A percentile compares a stretch with the other conserved stretches of the same genome.
Conservation (phyloP, 495 filamentous ascomycete species). For the Aspergillus haitiensis region DNA sequence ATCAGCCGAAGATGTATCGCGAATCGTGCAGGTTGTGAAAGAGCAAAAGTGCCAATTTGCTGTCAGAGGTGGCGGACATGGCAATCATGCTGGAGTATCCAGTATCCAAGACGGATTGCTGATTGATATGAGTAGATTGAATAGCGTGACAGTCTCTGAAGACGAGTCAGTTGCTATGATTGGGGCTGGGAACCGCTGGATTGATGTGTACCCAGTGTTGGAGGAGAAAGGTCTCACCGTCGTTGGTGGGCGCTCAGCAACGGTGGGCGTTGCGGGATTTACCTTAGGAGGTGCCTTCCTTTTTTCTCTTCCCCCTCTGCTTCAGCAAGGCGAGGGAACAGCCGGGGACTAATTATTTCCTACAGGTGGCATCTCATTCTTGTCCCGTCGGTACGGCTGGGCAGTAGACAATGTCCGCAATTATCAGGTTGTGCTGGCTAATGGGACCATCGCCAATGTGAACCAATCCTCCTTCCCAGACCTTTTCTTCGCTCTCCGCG, state of each 20-base stretch:
- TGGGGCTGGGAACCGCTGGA: background rate
- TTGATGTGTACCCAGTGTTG: background rate
- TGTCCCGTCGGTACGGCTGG: slow-evolving; percentile 4
- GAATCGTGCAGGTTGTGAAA: background rate
- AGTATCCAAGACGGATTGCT: slow-evolving; percentile 3
- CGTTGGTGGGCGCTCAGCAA: slow-evolving; percentile 1
- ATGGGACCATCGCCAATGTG: background rate
- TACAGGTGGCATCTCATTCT: background rate
- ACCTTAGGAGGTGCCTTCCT: slow-evolving; percentile 4
- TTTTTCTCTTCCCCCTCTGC: background rate
- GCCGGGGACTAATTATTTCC: too few species aligned
- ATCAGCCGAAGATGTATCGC: background rate
- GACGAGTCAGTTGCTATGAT: background rate
- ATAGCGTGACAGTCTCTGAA: background rate
- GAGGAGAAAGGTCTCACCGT: slow-evolving; percentile 2
- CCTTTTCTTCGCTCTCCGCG: slow-evolving; percentile 1
- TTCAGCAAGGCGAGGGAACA: too few species aligned
- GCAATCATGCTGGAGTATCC: slow-evolving; percentile 1
- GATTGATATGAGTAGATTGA: slow-evolving; percentile 3
- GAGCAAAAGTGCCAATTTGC: background rate
- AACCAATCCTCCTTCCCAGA: background rate
- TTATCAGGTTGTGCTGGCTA: slow-evolving; percentile 2
- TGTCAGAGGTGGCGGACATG: background rate
- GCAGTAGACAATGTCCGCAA: slow-evolving; percentile 1
- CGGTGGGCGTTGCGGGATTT: slow-evolving; percentile 7